Base-by-base conservation (phyloP, 2,329 filamentous ascomycete genomes). In the Pseudogymnoascus sp. region DNA sequence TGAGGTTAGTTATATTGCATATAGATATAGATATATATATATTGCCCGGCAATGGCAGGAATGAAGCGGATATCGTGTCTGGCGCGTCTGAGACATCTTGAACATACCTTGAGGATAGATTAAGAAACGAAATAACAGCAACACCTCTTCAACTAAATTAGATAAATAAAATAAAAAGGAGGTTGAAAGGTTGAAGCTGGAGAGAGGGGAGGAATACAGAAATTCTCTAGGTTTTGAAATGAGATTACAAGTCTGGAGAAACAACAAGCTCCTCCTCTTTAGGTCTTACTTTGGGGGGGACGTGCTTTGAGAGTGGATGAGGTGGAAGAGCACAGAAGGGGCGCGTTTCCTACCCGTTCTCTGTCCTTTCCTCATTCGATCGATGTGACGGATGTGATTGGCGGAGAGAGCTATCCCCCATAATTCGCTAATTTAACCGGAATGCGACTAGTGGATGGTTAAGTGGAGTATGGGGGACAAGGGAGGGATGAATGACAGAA, bases 91-190 rank as follows among this genome's bases (percentile, higher is more conserved):
- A 54, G 28, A 54, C 47, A 54, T 28, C 1, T 30, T 41, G 33
- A 60, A 60, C 39, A 14, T 28, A 30, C 38, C 20, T 60, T 57
- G 58, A 60, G 47, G 58, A 61, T 12, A 25, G 57, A 60, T 60
- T 47, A 11, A 60, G 58, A 60, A 64, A 59, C 11, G 59, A 41
- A 39, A 62, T 20, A 58, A 58, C 18, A 54, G 20, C 25, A 54
- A 54, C 47, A 16, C 43, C 43, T 50, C 47, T 33, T 33, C 30
- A 7, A 33, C 30, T 33, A 54, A 54, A 54, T 54, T 54, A 54
- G 20, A 18, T 54, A 54, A 54, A 54, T 33, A 18, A 18, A 54
- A 33, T 33, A 33, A 54, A 33, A 54, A 54, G 28, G 47, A 11
- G 47, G 43, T 50, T 50, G 43, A 50, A 50, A 50, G 47, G 6